These are phyloP conservation scores for Chrysosporium queenslandicum DNA, from an alignment of 2,329 filamentous ascomycete genomes.

Conservation along the genomic window DNA sequence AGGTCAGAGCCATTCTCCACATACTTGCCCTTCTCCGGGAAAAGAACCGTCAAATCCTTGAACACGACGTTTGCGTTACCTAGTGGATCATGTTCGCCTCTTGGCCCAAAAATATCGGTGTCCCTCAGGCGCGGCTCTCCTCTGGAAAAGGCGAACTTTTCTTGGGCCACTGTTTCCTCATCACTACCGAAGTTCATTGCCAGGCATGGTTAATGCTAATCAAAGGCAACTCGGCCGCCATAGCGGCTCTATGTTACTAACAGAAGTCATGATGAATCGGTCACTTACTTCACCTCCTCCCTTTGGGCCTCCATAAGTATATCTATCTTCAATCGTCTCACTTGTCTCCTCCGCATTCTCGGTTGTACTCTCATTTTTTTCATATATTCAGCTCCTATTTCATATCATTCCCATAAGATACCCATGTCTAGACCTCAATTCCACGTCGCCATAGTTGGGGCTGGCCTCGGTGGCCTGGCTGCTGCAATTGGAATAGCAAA, in stretches of 20 bases:
- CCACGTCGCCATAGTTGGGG: slow-evolving; percentile 19
- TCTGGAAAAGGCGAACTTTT: background rate
- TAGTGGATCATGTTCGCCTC: slow-evolving; percentile 1
- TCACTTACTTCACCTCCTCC: background rate
- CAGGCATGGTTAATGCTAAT: background rate
- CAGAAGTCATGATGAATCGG: slow-evolving; percentile 1
- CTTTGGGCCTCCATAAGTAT: background rate
- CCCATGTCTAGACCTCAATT: slow-evolving; percentile 4
- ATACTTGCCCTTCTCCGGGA: background rate
- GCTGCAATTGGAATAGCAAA: slow-evolving; percentile 18
- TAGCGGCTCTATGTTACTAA: background rate
- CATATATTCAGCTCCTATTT: too few relatives aligned
- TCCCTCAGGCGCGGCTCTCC: background rate
- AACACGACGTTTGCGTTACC: background rate
- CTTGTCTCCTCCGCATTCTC: too few relatives aligned
- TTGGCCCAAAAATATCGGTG: background rate
- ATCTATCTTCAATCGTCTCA: background rate
- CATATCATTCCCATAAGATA: too few relatives aligned
- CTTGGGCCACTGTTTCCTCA: background rate
- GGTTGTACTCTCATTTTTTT: background rate
- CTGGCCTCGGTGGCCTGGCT: slow-evolving; percentile 20
- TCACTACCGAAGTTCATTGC: slow-evolving; percentile 8
- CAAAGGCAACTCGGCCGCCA: background rate
- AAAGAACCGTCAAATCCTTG: background rate
- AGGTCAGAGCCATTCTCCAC: background rate